These are phyloP conservation scores for Penicillium psychrofluorescens DNA, from an alignment of 495 filamentous ascomycete genomes.

Conservation along the genomic window DNA sequence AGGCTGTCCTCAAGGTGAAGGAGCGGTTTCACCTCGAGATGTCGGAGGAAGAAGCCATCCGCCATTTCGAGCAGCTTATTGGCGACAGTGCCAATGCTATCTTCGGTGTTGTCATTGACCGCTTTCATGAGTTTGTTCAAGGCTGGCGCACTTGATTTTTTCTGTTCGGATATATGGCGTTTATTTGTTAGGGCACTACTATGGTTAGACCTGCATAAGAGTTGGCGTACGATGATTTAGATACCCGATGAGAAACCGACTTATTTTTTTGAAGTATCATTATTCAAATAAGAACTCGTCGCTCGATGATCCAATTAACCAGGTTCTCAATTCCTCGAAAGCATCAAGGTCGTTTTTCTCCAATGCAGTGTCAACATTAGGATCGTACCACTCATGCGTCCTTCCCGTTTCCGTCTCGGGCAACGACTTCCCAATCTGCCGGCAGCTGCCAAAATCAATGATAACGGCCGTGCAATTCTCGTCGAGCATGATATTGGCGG, in stretches of 20 bases:
- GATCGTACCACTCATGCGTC: conserved; percentile 16
- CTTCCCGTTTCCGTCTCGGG: conserved; percentile 12
- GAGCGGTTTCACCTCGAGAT: conserved; percentile 90
- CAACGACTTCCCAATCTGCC: conserved; percentile 15
- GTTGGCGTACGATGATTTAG: too few species aligned
- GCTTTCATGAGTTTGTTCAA: conserved; percentile 89
- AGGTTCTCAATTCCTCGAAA: conserved; percentile 8
- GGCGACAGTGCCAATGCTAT: conserved; percentile 82
- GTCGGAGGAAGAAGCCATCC: conserved; percentile 87
- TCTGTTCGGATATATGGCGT: too few species aligned
- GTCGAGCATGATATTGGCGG: conserved; percentile 31
- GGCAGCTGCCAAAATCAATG: conserved; percentile 35
- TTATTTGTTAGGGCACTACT: too few species aligned
- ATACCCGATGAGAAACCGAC: too few species aligned
- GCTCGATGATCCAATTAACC: conserved; percentile 7
- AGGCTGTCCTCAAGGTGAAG: conserved; percentile 87
- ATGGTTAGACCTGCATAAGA: too few species aligned
- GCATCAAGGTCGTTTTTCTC: conserved; percentile 16
- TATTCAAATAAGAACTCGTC: not conserved
- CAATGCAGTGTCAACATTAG: conserved; percentile 7
- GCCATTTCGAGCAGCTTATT: conserved; percentile 79
- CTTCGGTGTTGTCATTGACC: conserved; percentile 89
- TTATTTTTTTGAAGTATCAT: too few species aligned
- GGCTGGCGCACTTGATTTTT: conserved; percentile 61
- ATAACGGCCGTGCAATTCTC: conserved; percentile 24